phyloP scores from a whole-genome alignment of 2,329 filamentous ascomycete genomes.

The Verticillium alfalfae region DNA sequence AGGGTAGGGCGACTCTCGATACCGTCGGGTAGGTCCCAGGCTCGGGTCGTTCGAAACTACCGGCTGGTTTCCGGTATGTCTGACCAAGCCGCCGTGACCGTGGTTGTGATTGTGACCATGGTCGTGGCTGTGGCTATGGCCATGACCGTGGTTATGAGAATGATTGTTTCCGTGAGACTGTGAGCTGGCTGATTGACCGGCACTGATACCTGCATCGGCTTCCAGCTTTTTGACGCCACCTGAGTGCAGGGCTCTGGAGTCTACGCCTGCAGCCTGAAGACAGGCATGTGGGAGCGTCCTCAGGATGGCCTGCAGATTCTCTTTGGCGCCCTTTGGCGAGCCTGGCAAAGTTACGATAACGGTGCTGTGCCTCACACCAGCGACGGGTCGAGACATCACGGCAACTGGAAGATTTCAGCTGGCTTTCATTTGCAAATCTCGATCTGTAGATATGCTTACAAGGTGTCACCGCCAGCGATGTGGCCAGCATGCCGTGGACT shows the following conservation, averaged over 20 bases:
- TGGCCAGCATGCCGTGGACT: slow-evolving; percentile 89
- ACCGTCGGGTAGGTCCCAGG: slow-evolving; percentile 61
- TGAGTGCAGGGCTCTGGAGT: slow-evolving; percentile 73
- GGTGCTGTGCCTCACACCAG: slow-evolving; percentile 75
- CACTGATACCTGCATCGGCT: slow-evolving; percentile 64
- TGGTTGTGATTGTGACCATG: slow-evolving; percentile 55
- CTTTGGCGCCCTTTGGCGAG: slow-evolving; percentile 89
- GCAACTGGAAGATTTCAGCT: slow-evolving; percentile 58
- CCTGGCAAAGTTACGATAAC: slow-evolving; percentile 87
- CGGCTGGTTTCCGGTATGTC: slow-evolving; percentile 59
- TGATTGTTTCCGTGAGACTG: slow-evolving; percentile 41
- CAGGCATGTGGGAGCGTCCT: slow-evolving; percentile 96
- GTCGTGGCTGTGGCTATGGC: slow-evolving; percentile 47
- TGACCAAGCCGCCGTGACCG: slow-evolving; percentile 58
- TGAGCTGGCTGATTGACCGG: slow-evolving; percentile 4
- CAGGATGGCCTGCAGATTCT: slow-evolving; percentile 84
- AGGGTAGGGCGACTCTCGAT: slow-evolving; percentile 83
- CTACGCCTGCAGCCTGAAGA: slow-evolving; percentile 73
- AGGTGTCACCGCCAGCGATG: slow-evolving; percentile 80
- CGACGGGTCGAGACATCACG: slow-evolving; percentile 91
- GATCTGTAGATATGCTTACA: slow-evolving; percentile 53
- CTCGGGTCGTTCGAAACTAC: slow-evolving; percentile 53
- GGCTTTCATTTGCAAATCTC: slow-evolving; percentile 13
- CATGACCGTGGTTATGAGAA: slow-evolving; percentile 42
- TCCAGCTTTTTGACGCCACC: slow-evolving; percentile 83